phyloP scores from a whole-genome alignment of 2,329 filamentous ascomycete genomes.

The Venturiaceae sp. region DNA sequence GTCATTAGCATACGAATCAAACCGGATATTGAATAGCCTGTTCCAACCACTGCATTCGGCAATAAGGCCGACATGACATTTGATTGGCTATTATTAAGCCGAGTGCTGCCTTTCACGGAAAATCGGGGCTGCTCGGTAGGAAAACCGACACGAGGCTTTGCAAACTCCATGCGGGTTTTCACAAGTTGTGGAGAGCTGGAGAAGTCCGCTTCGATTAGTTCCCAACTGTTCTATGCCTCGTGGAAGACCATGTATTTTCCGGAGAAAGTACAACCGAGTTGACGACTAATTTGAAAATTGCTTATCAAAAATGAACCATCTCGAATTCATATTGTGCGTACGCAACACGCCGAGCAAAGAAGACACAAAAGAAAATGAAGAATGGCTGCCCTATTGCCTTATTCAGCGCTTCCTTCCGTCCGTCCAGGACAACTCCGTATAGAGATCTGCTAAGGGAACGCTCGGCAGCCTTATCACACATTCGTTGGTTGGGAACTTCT shows the following conservation, averaged over 20 bases:
- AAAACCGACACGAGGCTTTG: background rate
- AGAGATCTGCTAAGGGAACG: background rate
- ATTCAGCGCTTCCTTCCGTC: background rate
- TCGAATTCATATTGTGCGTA: too few species aligned
- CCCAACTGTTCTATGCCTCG: background rate
- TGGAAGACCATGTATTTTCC: background rate
- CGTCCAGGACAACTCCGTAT: background rate
- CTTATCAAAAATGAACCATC: too few species aligned
- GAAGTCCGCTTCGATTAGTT: background rate
- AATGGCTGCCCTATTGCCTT: background rate
- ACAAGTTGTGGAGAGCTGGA: background rate
- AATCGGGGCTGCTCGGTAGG: background rate
- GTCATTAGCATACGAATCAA: background rate
- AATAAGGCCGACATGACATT: background rate
- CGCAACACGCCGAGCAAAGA: background rate
- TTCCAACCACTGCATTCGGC: background rate
- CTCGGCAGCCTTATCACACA: background rate
- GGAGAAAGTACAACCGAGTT: background rate
- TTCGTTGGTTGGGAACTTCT: background rate
- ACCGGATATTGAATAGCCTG: background rate
- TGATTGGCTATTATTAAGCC: background rate
- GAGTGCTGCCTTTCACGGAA: background rate
- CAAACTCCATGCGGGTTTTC: background rate
- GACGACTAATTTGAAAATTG: background rate
- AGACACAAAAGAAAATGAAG: background rate